Percentiles rank a stretch among this genome's conserved stretches.
phyloP scores from a whole-genome alignment of 176 grass and related monocot genomes.

The Lolium rigidum region DNA sequence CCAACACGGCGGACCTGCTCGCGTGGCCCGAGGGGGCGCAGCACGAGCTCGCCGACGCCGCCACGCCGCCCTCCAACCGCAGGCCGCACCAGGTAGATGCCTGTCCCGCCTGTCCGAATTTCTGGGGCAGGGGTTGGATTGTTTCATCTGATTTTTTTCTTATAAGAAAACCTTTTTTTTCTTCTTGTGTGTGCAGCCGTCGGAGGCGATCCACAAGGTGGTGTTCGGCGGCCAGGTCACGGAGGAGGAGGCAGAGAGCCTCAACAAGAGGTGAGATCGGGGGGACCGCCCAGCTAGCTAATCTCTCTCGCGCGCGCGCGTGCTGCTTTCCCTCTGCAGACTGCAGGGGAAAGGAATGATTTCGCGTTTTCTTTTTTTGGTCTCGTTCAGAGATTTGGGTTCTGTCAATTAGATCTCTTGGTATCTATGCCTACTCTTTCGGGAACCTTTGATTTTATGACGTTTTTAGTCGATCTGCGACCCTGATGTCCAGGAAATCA shows the following conservation, averaged over 20 bases:
- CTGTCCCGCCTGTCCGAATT: background rate
- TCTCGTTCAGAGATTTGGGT: too few relatives aligned
- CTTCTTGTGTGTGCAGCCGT: constrained; percentile 57
- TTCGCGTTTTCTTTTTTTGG: too few relatives aligned
- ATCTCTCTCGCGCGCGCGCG: too few relatives aligned
- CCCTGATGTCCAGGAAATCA: background rate
- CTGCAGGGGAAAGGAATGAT: too few relatives aligned
- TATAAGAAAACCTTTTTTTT: too few relatives aligned
- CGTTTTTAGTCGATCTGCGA: constrained; percentile 14
- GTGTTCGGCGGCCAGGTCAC: constrained; percentile 94
- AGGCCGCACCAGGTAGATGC: constrained; percentile 37
- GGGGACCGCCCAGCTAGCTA: background rate
- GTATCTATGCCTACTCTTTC: background rate
- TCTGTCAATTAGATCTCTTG: constrained; percentile 33
- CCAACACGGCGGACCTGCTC: constrained; percentile 87
- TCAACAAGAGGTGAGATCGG: constrained; percentile 83
- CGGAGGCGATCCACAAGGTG: constrained; percentile 87
- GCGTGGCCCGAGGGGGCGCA: constrained; percentile 77
- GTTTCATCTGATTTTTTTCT: background rate
- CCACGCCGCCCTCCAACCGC: constrained; percentile 54
- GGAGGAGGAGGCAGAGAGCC: constrained; percentile 90
- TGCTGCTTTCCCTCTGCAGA: too few relatives aligned
- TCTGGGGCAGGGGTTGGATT: background rate
- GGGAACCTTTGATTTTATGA: background rate
- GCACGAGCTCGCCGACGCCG: constrained; percentile 33